Base-by-base conservation (phyloP, 495 filamentous ascomycete genomes). In the Neurospora tetrasperma region DNA sequence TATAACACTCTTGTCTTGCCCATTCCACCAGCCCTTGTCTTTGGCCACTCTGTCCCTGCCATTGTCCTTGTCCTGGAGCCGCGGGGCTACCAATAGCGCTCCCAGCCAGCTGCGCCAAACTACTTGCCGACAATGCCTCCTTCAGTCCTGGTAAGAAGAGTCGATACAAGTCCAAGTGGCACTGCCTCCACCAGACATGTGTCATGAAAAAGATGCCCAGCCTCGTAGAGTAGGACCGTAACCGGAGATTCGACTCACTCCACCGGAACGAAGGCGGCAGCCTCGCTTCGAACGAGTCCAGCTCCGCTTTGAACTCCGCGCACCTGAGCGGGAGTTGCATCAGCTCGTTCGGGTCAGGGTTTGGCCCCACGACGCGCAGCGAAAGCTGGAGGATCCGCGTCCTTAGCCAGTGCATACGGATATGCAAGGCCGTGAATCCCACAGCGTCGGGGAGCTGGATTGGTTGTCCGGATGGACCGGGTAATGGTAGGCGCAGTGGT, bases 141-240 rank as follows among this genome's bases (percentile, higher is more conserved):
- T 81, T 79, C 20, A 87, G 76, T 2, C 83, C 83, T 0, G 77
- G 75, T n/a, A 86, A 74, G 39, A 83, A 83, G 16, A 86, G 76
- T 12, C 85, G 82, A 73, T 83, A 86, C 4, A 87, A 78, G 73
- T 87, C 85, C 42, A 85, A 82, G 54, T 86, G 79, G 69, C 85
- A 87, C 69, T 86, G 85, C 39, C 83, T 73, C 84, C 85, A 86
- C 82, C 80, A 83, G 4, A 86, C 79, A 69, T 87, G 85, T 16
- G 85, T 85, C 83, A 85, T 86, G 73, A 87, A 76, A 69, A 84
- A 86, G 54, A 86, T 82, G 42, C 83, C 82, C 8, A 85, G 73
- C 0, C 84, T 75, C 20, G 83, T 77, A 0, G 85, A 86, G 74
- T 86, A 87, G 7, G 81, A 81, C n/a, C 84, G 83, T 27, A 87